Evolutionary conservation across 192 early-diverging fungal species (phyloP), one percentile per base, ranked within the genome.

Genomic region (Entomortierella chlamydospora): DNA sequence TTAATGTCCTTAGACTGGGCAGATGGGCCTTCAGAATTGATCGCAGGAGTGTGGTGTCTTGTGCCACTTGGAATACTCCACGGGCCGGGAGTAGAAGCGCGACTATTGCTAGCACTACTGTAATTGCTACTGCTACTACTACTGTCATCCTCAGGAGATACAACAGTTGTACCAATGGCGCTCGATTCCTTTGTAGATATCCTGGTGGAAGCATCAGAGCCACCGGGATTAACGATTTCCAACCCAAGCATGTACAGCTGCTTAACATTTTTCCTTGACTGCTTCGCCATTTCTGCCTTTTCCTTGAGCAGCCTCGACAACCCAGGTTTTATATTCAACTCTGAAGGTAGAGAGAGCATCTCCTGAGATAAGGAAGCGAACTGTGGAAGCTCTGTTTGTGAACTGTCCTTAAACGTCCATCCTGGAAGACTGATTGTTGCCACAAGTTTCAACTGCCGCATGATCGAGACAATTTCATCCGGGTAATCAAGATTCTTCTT

Each of bases 291-390:
- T 33, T 23, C 61, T 2, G 71, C 71, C 37, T 65, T 74, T 23
- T 65, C 45, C 31, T 67, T 62, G 49, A 61, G n/a, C 8, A 55
- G 42, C 31, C 57, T 67, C 12, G 72, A 54, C 0, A 67, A 29
- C 1, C 41, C 42, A 15, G 50, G 23, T 29, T 39, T 41, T 4
- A 56, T 25, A 30, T 61, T 55, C 39, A 74, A 52, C 29, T 67
- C 72, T 26, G 41, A 25, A 12, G 72, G 72, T 2, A 67, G 2
- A 7, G 72, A 74, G 1, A 74, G 42, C 50, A 61, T 23, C 20
- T 74, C 72, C 50, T 74, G 72, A 23, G 72, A 74, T 31, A 61
- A 7, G 4, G 72, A 67, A 11, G 72, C 64, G n/a, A 67, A 66
- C 20, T 56, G 49, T 17, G 72, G 64, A 17, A 57, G 22, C 47